Conservation (phyloP, 2,329 filamentous ascomycete genomes). For the Trematosphaeria pertusa region DNA sequence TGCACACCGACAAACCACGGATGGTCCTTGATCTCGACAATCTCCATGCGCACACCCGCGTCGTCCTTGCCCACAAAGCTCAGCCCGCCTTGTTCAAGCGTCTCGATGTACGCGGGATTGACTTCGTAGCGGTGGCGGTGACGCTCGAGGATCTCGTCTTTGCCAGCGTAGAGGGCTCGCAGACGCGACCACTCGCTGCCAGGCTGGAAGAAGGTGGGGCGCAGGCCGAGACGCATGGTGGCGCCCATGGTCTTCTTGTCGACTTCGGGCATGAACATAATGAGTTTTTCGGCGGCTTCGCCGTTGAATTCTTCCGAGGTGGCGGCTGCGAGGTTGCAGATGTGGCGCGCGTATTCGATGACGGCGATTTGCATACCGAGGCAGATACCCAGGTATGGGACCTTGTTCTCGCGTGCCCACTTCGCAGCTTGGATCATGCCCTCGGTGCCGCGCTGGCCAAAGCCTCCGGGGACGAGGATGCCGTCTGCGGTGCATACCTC, state of each 20-base stretch:
- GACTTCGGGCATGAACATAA: conserved; percentile 94
- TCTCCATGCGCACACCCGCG: conserved; percentile 79
- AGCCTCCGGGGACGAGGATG: conserved; percentile 76
- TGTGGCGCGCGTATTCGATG: conserved; percentile 82
- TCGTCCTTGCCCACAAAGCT: conserved; percentile 82
- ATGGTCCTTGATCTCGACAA: conserved; percentile 82
- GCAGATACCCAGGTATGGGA: conserved; percentile 88
- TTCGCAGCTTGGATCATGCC: conserved; percentile 90
- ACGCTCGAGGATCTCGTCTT: conserved; percentile 65
- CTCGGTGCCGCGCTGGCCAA: conserved; percentile 80
- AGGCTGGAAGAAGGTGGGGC: conserved; percentile 76
- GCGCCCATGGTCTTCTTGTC: conserved; percentile 79
- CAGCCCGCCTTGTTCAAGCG: conserved; percentile 72
- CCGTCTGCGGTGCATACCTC: conserved; percentile 73
- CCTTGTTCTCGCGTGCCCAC: conserved; percentile 83
- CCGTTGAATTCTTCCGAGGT: conserved; percentile 64
- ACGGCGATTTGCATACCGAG: conserved; percentile 93
- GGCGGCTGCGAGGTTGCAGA: conserved; percentile 68
- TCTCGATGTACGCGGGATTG: conserved; percentile 77
- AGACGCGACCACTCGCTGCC: conserved; percentile 80
- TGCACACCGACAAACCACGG: conserved; percentile 87
- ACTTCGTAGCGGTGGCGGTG: conserved; percentile 93
- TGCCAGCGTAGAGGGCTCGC: conserved; percentile 73
- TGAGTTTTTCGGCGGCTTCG: conserved; percentile 70
- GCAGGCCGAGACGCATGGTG: conserved; percentile 84